A percentile compares a stretch with the other conserved stretches of the same genome.
Conservation (phyloP, 257 asterid species). For the Buddleja alternifolia region DNA sequence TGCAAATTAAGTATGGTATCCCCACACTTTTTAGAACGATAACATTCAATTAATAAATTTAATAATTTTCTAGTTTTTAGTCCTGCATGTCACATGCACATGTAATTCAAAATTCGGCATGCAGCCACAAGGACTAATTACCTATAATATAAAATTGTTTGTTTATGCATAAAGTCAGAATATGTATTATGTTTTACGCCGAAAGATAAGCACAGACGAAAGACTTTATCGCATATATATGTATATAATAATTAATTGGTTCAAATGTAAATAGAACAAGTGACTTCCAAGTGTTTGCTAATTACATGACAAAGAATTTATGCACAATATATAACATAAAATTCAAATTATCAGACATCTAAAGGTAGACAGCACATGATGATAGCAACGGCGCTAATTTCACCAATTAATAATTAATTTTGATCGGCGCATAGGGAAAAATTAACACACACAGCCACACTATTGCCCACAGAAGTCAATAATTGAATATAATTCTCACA, state of each 20-base stretch:
- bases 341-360: conserved; percentile 6
- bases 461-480: conserved; percentile 9
- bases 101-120: no score
- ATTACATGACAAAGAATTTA: conserved; percentile 21
- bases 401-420: background rate
- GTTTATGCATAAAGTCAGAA: background rate
- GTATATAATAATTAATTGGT: background rate
- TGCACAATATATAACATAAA: conserved; percentile 2
- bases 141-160: background rate
- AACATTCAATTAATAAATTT: no score
- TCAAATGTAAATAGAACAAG: background rate
- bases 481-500: conserved; percentile 32
- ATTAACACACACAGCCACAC: no score
- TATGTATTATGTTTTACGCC: background rate
- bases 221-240: background rate
- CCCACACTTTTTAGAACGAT: no score
- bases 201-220: background rate
- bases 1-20: no score
- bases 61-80: no score
- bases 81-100: no score
- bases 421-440: conserved; percentile 1
- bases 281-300: conserved; percentile 16
- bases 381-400: conserved; percentile 36
- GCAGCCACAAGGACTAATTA: no score
- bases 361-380: conserved; percentile 35